Percentiles rank a stretch among this genome's conserved stretches.
phyloP scores from a whole-genome alignment of 768 basidiomycete genomes.

The Leccinellum rugosiceps region DNA sequence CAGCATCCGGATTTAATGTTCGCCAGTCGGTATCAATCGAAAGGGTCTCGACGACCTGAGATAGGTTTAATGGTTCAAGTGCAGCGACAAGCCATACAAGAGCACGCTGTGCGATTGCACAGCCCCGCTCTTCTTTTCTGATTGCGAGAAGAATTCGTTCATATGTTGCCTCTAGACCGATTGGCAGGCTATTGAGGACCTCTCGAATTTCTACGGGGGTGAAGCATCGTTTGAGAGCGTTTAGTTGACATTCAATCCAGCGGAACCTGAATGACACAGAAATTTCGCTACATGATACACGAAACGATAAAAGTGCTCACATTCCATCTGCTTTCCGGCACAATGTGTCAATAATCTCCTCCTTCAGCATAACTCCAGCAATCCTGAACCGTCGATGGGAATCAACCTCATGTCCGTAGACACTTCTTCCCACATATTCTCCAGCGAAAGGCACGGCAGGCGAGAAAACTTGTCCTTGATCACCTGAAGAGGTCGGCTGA shows the following conservation, averaged over 20 bases:
- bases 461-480: slow-evolving; percentile 6
- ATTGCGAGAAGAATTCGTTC: not conserved
- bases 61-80: not conserved
- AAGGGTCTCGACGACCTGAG: not conserved
- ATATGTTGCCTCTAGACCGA: not conserved
- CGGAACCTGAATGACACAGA: not conserved
- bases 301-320: too few species aligned
- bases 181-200: not conserved
- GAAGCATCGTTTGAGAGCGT: not conserved
- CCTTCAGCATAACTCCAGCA: not conserved
- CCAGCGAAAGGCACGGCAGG: slow-evolving; percentile 3
- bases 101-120: not conserved
- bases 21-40: not conserved
- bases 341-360: not conserved
- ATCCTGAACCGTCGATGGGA: slow-evolving; percentile 5
- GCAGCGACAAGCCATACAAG: not conserved
- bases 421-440: not conserved
- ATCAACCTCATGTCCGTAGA: slow-evolving; percentile 8
- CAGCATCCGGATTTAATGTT: not conserved
- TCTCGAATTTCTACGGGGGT: not conserved
- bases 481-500: too few species aligned
- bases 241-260: too few species aligned
- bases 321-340: slow-evolving; percentile 12
- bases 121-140: not conserved
- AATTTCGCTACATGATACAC: not conserved